Evolutionary conservation across 2,329 filamentous ascomycete genomes (phyloP).

Genomic region (Aspergillus pseudonomiae): DNA sequence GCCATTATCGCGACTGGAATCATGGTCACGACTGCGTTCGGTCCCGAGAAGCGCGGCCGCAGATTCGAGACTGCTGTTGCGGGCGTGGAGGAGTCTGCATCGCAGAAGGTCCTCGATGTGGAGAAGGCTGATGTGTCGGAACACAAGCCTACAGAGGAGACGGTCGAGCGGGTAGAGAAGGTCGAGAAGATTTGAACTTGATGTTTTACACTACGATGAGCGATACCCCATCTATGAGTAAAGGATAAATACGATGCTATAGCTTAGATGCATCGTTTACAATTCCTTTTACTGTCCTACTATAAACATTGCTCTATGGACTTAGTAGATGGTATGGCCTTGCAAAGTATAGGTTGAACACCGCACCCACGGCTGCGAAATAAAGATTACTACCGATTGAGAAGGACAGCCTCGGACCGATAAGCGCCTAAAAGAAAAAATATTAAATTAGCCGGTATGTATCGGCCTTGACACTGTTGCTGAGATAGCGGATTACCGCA

Average conservation of each 20-base stretch:
- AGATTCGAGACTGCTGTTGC: constrained; percentile 66
- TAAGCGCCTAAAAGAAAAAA: not conserved
- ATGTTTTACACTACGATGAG: not conserved
- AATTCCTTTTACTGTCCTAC: no score
- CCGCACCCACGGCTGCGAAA: no score
- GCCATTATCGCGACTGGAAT: constrained; percentile 76
- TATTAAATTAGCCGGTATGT: not conserved
- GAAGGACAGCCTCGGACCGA: no score
- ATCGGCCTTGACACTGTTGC: not conserved
- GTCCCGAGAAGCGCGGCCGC: constrained; percentile 73
- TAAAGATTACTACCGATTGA: no score
- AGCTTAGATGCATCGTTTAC: not conserved
- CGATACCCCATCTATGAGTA: not conserved
- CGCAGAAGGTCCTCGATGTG: constrained; percentile 23
- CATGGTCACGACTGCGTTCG: constrained; percentile 66
- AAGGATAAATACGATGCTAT: not conserved
- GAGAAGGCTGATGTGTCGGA: constrained; percentile 22
- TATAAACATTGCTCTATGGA: no score
- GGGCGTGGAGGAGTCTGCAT: constrained; percentile 31
- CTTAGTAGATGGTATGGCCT: no score
- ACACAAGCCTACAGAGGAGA: constrained; percentile 27
- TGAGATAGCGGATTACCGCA: not conserved
- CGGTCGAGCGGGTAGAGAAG: constrained; percentile 26
- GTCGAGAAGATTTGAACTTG: constrained; percentile 18
- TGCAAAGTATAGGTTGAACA: no score